Base-by-base conservation (phyloP, 352 stramenopile species). In the Thraustochytrium striatum region DNA sequence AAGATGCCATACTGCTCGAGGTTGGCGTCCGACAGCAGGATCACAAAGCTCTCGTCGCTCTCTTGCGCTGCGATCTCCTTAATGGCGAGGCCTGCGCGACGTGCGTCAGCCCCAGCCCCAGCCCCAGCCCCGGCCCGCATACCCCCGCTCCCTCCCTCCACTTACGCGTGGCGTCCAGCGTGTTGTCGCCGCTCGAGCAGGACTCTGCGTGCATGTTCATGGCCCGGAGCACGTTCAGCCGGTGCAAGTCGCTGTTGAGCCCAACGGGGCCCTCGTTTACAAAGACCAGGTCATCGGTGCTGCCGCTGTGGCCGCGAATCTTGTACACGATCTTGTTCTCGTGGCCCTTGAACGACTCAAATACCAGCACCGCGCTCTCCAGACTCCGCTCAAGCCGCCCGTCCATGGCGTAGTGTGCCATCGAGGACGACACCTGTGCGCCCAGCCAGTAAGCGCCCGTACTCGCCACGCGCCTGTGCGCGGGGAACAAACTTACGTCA, bases 151-250 rank as follows among this genome's bases (percentile, higher is more conserved):
- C n/a, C n/a, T n/a, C n/a, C n/a, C n/a, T n/a, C 2, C 87, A 92
- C 38, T 86, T 78, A 55, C 90, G 85, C 13, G 97, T 94, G 19
- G 92, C 93, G 73, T 97, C 91, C 25, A 98, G 85, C 0, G 94
- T 98, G 82, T 96, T 89, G 81, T 98, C 94, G 30, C 94, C 93
- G 35, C 88, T 93, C 61, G 86, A 88, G 57, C 90, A 97, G 85
- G 96, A 97, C 83, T 98, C 93, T 35, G 92, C 92, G 81, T 98
- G 93, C 25, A 92, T 93, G 19, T 96, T 88, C 89, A 98, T 97
- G 9, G 86, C 86, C 81, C 97, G 87, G n/a, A 98, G 84, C 25
- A 98, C 83, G 82, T 88, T 89, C 53, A 98, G 86, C 16, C 92
- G 87, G 72, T 94, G 89, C 32, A 91, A 93, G 80, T 93, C 89